phyloP scores from a whole-genome alignment of 805 yeast species.

The Candida ponderosae region DNA sequence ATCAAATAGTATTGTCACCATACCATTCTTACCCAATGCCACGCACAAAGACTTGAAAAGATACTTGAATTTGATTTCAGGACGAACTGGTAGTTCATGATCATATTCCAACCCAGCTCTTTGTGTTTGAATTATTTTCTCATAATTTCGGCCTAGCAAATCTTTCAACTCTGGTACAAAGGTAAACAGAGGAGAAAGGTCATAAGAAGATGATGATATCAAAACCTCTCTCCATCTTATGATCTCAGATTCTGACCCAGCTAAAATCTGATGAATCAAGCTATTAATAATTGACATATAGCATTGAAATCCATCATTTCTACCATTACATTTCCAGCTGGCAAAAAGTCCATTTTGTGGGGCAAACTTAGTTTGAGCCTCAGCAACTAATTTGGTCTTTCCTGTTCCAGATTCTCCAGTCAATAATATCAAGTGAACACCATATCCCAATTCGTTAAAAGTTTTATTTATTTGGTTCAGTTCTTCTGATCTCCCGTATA shows the following conservation, averaged over 20 bases:
- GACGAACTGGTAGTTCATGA: conserved; percentile 17
- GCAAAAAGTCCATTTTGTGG: conserved; percentile 22
- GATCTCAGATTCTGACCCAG: conserved; percentile 27
- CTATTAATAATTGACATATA: conserved; percentile 30
- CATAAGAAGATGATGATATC: conserved; percentile 29
- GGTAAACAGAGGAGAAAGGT: conserved; percentile 30
- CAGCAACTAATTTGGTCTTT: conserved; percentile 33
- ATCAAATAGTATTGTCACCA: conserved; percentile 37
- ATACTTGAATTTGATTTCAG: conserved; percentile 33
- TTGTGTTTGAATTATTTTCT: conserved; percentile 16
- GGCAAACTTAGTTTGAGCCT: conserved; percentile 27
- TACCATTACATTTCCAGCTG: conserved; percentile 20
- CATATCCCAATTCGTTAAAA: conserved; percentile 12
- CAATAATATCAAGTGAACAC: conserved; percentile 24
- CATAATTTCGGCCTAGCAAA: conserved; percentile 35
- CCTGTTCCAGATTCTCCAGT: conserved; percentile 40
- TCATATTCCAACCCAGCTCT: conserved; percentile 4
- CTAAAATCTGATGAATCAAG: conserved; percentile 32
- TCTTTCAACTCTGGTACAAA: conserved; percentile 37
- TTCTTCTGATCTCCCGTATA: conserved; percentile 23
- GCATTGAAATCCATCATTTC: conserved; percentile 28
- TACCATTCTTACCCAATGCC: conserved; percentile 29
- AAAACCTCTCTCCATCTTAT: conserved; percentile 33
- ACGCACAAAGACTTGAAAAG: conserved; percentile 34
- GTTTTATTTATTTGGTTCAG: conserved; percentile 14